Conservation (phyloP, 352 stramenopile genomes). For the Saprolegnia parasitica region DNA sequence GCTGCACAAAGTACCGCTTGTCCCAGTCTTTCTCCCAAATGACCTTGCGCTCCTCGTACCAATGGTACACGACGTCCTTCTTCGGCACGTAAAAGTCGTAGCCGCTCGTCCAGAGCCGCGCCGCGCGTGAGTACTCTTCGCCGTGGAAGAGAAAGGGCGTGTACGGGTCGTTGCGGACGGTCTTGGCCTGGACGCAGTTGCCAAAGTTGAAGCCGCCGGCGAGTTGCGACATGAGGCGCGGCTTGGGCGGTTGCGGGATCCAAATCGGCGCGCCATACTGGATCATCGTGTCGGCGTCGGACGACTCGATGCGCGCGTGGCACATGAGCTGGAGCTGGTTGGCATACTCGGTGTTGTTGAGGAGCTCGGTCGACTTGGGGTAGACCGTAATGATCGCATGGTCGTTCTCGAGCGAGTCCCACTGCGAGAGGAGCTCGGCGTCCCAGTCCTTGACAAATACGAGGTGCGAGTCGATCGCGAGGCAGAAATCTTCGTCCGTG, state of each 20-base stretch:
- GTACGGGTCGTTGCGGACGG: constrained; percentile 74
- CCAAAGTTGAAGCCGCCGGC: constrained; percentile 81
- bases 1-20: constrained; percentile 58
- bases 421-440: constrained; percentile 63
- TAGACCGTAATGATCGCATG: constrained; percentile 81
- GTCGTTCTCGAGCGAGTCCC: constrained; percentile 60
- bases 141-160: constrained; percentile 77
- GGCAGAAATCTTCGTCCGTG: constrained; percentile 71
- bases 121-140: constrained; percentile 75
- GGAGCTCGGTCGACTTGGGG: constrained; percentile 65
- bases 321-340: constrained; percentile 75
- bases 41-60: constrained; percentile 78
- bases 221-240: constrained; percentile 69
- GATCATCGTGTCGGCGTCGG: constrained; percentile 67
- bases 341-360: constrained; percentile 39
- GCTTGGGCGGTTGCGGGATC: constrained; percentile 64
- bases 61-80: constrained; percentile 72
- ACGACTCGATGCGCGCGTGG: constrained; percentile 63
- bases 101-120: constrained; percentile 59
- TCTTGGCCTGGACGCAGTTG: constrained; percentile 57
- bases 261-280: constrained; percentile 66
- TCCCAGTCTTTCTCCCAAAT: constrained; percentile 78
- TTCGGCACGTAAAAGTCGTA: constrained; percentile 78
- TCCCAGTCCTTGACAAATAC: constrained; percentile 75
- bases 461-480: constrained; percentile 77